Evolutionary conservation across 1,284 basidiomycete species (phyloP), one percentile per base, ranked within the genome.

Genomic region (Ganoderma multipileum): DNA sequence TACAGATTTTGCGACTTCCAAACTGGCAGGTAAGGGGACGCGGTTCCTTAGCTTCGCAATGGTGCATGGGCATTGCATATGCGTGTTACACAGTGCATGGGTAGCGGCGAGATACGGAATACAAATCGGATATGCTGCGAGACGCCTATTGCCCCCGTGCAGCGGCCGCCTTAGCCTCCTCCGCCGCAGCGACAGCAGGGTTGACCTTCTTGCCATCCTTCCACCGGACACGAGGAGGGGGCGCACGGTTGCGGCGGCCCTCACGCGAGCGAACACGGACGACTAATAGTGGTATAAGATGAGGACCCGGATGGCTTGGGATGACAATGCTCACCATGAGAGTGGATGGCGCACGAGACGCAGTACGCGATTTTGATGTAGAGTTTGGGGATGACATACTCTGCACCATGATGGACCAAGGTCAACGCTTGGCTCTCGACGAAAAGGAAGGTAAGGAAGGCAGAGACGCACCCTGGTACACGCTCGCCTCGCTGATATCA

Each of bases 361-460:
- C 97, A 99, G 90, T 99, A 99, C 66, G 91, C 93, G 76, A 99
- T 95, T 92, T 99, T 98, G 89, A 98, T 94, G 91, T 99, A 99
- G 75, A 99, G 86, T 85, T 99, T 99, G 72, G 97, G 97, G 77
- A 99, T 92, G 68, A 91, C 91, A 85, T 99, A 99, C 86, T 99
- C 98, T 95, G 82, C 28, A 68, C 47, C 68, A 52, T 6, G 33
- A 30, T n/a, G 20, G 42, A 44, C 26, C 1, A 33, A 4, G 28
- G 61, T 52, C 30, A 63, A 52, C 11, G 36, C 11, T 38, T n/a
- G 2, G n/a, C 18, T 58, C 20, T 20, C n/a, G 23, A 5, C 14
- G 14, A 33, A 41, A 0, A 50, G 50, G 9, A 28, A 23, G 39
- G 54, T n/a, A n/a, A n/a, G n/a, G n/a, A n/a, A n/a, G n/a, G n/a